phyloP scores from a whole-genome alignment of 257 asterid species.

The Penstemon eatonii region DNA sequence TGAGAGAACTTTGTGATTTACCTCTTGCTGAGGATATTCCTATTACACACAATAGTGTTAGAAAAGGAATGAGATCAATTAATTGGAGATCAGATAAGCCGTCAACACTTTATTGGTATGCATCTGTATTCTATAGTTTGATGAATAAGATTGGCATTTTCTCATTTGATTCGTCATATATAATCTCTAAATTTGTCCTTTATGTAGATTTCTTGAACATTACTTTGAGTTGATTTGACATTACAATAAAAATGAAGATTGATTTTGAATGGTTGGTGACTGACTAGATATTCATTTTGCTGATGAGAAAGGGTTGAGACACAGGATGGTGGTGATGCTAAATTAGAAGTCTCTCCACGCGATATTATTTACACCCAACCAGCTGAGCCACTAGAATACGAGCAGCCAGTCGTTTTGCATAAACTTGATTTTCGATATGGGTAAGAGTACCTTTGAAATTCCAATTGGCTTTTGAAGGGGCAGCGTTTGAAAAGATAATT shows the following conservation, averaged over 20 bases:
- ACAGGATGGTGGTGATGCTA: conserved; percentile 99
- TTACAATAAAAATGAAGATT: conserved; percentile 1
- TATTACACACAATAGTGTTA: conserved; percentile 74
- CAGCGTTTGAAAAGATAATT: conserved; percentile 6
- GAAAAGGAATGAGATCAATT: conserved; percentile 89
- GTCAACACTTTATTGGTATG: conserved; percentile 86
- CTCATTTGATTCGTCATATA: no score
- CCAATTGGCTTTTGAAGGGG: neutral
- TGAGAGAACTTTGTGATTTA: conserved; percentile 89
- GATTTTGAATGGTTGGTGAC: conserved; percentile 24
- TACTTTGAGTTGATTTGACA: neutral
- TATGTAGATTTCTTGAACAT: conserved; percentile 6
- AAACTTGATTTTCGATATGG: conserved; percentile 92
- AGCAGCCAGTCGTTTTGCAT: conserved; percentile 74
- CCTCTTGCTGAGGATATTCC: conserved; percentile 98
- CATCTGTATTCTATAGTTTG: conserved; percentile 24
- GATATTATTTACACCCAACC: conserved; percentile 86
- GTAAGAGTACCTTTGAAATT: conserved; percentile 37
- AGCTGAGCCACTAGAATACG: conserved; percentile 69
- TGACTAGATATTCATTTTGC: conserved; percentile 7
- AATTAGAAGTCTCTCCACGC: conserved; percentile 90
- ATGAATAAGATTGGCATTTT: conserved; percentile 20
- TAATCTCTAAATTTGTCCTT: neutral
- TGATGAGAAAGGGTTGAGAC: conserved; percentile 82
- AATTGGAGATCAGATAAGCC: conserved; percentile 95